Evolutionary conservation across 1,284 basidiomycete genomes (phyloP), one percentile per base, ranked within the genome.

Genomic region (Pseudozyma pruni): DNA sequence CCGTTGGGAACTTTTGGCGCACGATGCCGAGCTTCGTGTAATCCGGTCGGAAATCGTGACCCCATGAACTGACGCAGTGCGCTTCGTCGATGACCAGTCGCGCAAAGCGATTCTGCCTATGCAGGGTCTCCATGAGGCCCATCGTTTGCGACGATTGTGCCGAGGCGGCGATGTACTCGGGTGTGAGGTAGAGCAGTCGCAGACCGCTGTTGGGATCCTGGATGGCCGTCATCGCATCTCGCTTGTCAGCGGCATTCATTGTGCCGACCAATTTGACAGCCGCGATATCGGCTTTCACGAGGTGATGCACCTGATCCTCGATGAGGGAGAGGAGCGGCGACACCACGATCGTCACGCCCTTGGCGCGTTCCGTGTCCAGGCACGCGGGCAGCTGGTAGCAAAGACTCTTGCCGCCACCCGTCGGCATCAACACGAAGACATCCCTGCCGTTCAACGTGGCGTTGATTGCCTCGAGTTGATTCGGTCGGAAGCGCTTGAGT

Each of bases 41-140:
- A 72, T 85, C 83, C 4, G 79, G 81, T 4, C 92, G 88, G 77
- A 94, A 94, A 75, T 91, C 89, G 74, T 91, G 88, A 6, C 92
- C 92, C 91, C 91, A 93, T 16, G 89, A 84, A 61, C 85, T 85
- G 33, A 98, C 91, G 81, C 93, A 94, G 81, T 98, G 96, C 1
- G 94, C 95, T 80, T 98, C 95, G 79, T 98, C 96, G 51, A 98
- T 87, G 0, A 97, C 93, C 79, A 98, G 96, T 23, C 95, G 87
- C 6, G 93, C 93, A 27, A 98, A 83, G 57, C 87, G 84, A 3
- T 86, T 84, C 13, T 84, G 80, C 1, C 83, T 73, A 74, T 92
- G 86, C 4, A 98, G 85, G 72, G 85, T 86, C 60, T 91, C 87
- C n/a, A 81, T 77, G 0, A 84, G 83, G 46, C 88, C 91, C 74